phyloP scores from a whole-genome alignment of 73 alveolate genomes.

The Tetrahymena thermophila region DNA sequence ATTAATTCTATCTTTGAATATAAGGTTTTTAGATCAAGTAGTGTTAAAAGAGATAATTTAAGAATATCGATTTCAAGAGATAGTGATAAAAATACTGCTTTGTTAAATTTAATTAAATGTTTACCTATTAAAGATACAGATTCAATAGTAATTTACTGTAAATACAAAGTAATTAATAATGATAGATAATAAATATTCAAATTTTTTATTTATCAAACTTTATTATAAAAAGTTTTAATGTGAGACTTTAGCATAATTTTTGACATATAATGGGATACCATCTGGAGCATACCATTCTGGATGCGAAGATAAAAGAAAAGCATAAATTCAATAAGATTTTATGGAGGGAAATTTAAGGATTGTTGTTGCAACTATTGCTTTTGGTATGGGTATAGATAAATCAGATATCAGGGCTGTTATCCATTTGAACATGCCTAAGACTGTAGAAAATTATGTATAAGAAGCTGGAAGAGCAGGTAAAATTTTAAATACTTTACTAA shows the following conservation, averaged over 20 bases:
- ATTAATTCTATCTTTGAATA: not conserved
- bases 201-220: too few relatives aligned
- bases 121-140: constrained; percentile 7
- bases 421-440: constrained; percentile 89
- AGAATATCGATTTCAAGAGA: constrained; percentile 56
- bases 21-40: not conserved
- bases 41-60: constrained; percentile 53
- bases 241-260: constrained; percentile 40
- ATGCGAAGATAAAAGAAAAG: constrained; percentile 53
- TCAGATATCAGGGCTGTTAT: constrained; percentile 88
- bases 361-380: constrained; percentile 89
- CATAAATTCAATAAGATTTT: constrained; percentile 64
- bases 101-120: constrained; percentile 46
- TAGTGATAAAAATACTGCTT: constrained; percentile 64
- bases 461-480: constrained; percentile 96
- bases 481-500: not conserved
- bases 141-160: constrained; percentile 50
- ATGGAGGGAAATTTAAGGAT: constrained; percentile 64
- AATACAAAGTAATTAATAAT: constrained; percentile 5
- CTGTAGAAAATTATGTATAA: constrained; percentile 85
- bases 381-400: constrained; percentile 97
- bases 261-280: not conserved
- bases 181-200: not conserved
- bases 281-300: constrained; percentile 40
- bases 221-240: not conserved